A percentile compares a stretch with the other conserved stretches of the same genome.
Evolutionary conservation across 768 basidiomycete genomes (phyloP).

Genomic region (Collybiopsis confluens): DNA sequence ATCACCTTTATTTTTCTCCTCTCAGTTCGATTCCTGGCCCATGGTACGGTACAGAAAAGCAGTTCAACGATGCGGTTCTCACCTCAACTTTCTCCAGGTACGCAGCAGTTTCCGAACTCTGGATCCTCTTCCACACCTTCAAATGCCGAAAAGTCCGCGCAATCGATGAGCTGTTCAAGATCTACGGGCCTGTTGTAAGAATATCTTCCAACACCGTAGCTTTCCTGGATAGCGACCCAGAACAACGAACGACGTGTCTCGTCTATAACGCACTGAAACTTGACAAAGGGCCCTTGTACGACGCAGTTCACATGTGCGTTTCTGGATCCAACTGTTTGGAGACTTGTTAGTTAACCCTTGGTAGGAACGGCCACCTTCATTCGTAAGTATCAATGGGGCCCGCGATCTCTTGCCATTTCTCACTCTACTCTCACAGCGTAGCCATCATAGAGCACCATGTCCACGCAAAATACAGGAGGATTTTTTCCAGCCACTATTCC

Average conservation of each 20-base stretch:
- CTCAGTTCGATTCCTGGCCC: conserved; percentile 73
- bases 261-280: conserved; percentile 77
- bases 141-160: conserved; percentile 70
- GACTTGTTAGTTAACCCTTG: conserved; percentile 12
- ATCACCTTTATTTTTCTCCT: conserved; percentile 58
- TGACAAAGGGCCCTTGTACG: conserved; percentile 78
- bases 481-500: conserved; percentile 70
- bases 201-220: conserved; percentile 77
- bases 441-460: conserved; percentile 71
- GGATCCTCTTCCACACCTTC: conserved; percentile 66
- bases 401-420: conserved; percentile 33
- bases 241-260: conserved; percentile 46
- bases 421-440: conserved; percentile 47
- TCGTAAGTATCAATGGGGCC: conserved; percentile 45
- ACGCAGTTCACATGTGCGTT: conserved; percentile 73
- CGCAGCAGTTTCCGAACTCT: conserved; percentile 67
- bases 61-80: no score
- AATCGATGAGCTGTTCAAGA: conserved; percentile 63
- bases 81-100: no score
- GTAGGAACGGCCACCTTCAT: conserved; percentile 79
- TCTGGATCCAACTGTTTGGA: conserved; percentile 7
- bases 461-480: conserved; percentile 68
- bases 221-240: conserved; percentile 59
- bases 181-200: conserved; percentile 74
- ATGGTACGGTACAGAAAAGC: no score